A percentile compares a stretch with the other conserved stretches of the same genome.
Conservation (phyloP, 306 rosid genomes). For the Aeschynomene evenia region DNA sequence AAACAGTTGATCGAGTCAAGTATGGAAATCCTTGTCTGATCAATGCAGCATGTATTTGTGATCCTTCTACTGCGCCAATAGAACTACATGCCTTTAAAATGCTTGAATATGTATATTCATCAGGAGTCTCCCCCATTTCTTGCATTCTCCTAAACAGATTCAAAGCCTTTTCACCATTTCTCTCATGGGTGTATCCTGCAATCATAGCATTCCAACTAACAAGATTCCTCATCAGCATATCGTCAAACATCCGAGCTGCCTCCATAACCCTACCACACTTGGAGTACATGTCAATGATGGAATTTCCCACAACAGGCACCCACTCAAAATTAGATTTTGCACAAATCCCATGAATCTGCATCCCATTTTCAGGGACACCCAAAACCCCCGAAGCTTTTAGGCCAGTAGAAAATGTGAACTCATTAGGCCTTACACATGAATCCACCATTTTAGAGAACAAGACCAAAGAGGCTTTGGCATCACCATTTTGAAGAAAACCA, state of each 20-base stretch:
- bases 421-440: constrained; percentile 37
- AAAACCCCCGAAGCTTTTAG: constrained; percentile 52
- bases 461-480: constrained; percentile 40
- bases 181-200: constrained; percentile 43
- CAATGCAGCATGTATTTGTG: constrained; percentile 53
- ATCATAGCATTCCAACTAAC: constrained; percentile 74
- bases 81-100: constrained; percentile 56
- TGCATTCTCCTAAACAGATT: constrained; percentile 48
- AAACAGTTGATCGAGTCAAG: constrained; percentile 38
- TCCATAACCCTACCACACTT: constrained; percentile 54
- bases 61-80: constrained; percentile 53
- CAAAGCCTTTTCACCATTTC: constrained; percentile 50
- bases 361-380: constrained; percentile 49
- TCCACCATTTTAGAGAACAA: constrained; percentile 40
- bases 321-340: constrained; percentile 53
- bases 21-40: constrained; percentile 47
- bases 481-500: constrained; percentile 47
- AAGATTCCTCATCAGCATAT: constrained; percentile 46
- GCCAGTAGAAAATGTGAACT: constrained; percentile 59
- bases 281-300: constrained; percentile 60
- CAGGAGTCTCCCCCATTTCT: constrained; percentile 47
- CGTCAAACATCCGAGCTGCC: constrained; percentile 41
- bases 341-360: constrained; percentile 64
- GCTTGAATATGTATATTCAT: constrained; percentile 57
- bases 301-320: constrained; percentile 51